A percentile compares a stretch with the other conserved stretches of the same genome.
Evolutionary conservation across 371 early-diverging fungal genomes (phyloP).

Genomic region (Umbelopsis sp.): DNA sequence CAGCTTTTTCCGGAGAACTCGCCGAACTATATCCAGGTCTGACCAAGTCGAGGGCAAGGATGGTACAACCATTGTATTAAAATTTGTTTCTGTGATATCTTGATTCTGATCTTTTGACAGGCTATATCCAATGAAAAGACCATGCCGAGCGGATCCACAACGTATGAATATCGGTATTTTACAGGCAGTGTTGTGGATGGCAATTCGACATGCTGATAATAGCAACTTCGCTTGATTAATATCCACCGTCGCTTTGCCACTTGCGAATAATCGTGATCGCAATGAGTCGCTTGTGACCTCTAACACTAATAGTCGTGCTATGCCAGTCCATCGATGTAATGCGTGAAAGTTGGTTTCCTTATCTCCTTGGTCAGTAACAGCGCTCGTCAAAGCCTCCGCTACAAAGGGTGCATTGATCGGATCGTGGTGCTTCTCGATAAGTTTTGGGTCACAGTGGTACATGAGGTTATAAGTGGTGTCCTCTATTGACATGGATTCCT

Average conservation of each 20-base stretch:
- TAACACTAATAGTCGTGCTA: slow-evolving; percentile 51
- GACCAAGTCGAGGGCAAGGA: slow-evolving; percentile 61
- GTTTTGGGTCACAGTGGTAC: slow-evolving; percentile 49
- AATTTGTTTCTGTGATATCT: slow-evolving; percentile 56
- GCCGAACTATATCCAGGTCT: slow-evolving; percentile 59
- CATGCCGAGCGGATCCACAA: slow-evolving; percentile 66
- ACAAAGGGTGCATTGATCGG: slow-evolving; percentile 27
- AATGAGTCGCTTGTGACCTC: slow-evolving; percentile 39
- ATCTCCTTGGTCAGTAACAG: slow-evolving; percentile 11
- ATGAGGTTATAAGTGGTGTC: slow-evolving; percentile 48
- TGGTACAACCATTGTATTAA: slow-evolving; percentile 61
- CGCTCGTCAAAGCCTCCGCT: slow-evolving; percentile 22
- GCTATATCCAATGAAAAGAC: slow-evolving; percentile 65
- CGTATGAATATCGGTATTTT: slow-evolving; percentile 78
- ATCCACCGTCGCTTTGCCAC: slow-evolving; percentile 49
- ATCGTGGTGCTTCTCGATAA: slow-evolving; percentile 16
- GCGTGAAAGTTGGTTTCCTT: slow-evolving; percentile 44
- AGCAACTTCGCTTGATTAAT: slow-evolving; percentile 67
- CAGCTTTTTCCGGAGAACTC: slow-evolving; percentile 57
- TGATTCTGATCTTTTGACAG: slow-evolving; percentile 27
- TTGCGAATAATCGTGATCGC: slow-evolving; percentile 35
- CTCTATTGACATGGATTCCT: slow-evolving; percentile 42
- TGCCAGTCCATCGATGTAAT: slow-evolving; percentile 69
- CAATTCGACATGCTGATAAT: slow-evolving; percentile 73
- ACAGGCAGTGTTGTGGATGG: slow-evolving; percentile 74